Evolutionary conservation across 495 filamentous ascomycete species (phyloP).

Genomic region (Hyaloscypha hepaticicola): DNA sequence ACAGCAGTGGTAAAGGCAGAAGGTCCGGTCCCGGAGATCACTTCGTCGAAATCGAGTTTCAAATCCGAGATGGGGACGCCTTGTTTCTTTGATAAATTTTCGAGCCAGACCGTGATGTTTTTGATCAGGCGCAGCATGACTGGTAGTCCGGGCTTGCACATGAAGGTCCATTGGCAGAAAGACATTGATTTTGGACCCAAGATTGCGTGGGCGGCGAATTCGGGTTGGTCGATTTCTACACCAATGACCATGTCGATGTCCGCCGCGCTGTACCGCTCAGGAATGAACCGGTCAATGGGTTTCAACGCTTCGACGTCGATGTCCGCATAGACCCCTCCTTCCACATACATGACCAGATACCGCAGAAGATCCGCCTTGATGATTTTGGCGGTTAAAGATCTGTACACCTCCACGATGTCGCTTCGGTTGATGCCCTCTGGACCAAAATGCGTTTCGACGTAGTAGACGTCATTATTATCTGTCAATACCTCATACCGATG

Average conservation of each 20-base stretch:
- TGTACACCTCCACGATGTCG: constrained; percentile 60
- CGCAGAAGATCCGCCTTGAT: constrained; percentile 55
- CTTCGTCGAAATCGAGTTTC: constrained; percentile 63
- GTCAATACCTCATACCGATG: constrained; percentile 65
- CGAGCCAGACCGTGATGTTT: constrained; percentile 59
- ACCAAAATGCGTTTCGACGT: constrained; percentile 59
- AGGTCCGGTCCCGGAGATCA: constrained; percentile 65
- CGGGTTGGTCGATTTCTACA: constrained; percentile 64
- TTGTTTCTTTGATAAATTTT: constrained; percentile 53
- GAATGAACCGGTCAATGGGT: constrained; percentile 45
- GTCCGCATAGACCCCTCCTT: constrained; percentile 51
- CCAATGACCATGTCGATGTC: constrained; percentile 63
- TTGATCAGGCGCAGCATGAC: constrained; percentile 63
- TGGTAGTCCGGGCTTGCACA: constrained; percentile 58
- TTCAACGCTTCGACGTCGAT: constrained; percentile 50
- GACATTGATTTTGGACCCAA: constrained; percentile 60
- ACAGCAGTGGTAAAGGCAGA: constrained; percentile 63
- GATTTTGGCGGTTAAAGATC: constrained; percentile 54
- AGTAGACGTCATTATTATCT: constrained; percentile 57
- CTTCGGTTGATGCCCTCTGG: constrained; percentile 56
- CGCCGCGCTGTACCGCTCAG: constrained; percentile 37
- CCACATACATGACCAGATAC: constrained; percentile 52
- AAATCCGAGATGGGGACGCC: constrained; percentile 51
- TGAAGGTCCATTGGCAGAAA: constrained; percentile 71
- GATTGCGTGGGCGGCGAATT: constrained; percentile 58